Base-by-base conservation (phyloP, 495 filamentous ascomycete species). In the Poronia punctata region DNA sequence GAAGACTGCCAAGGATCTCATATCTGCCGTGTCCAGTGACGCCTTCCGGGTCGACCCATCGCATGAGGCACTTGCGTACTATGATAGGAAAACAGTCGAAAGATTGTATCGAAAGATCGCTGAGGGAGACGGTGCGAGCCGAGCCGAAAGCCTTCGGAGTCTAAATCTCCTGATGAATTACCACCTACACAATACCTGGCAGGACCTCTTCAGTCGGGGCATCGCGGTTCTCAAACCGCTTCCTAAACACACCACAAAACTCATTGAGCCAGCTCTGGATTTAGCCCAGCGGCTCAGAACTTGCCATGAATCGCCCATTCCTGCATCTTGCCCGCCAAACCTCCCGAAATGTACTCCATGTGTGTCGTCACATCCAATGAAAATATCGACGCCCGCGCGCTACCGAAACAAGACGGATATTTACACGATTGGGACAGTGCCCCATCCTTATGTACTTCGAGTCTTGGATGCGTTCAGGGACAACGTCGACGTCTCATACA, bases 301-400 rank as follows among this genome's bases (percentile, higher is more conserved):
- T 46, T 98, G 92, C 56, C 74, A 86, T 0, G 61, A 74, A 7
- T 76, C 76, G 0, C 85, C 88, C 0, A 64, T 83, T 3, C 81
- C 84, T 1, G 46, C 69, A 0, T 86, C 84, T n/a, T 98, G 92
- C 54, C 92, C 92, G 2, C 88, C 88, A 0, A 97, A 96, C 57
- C 48, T 62, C 0, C 76, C 65, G 1, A 70, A 74, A 19, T 98
- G 92, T 63, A 74, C 71, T 12, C 78, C 82, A 9, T 98, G 92
- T 62, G 72, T 76, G 41, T 53, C 74, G 12, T 62, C 68, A 5
- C 68, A 74, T 20, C 70, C 76, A 2, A 49, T 76, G 46, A 66
- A 64, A 41, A 72, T 88, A 46, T 67, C 61, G 23, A 82, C 78
- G 7, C 78, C 78, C 1, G 50, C 68, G 3, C 61, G 58, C 11